Base-by-base conservation (phyloP, 441 rosid genomes). In the Codiaeum variegatum region DNA sequence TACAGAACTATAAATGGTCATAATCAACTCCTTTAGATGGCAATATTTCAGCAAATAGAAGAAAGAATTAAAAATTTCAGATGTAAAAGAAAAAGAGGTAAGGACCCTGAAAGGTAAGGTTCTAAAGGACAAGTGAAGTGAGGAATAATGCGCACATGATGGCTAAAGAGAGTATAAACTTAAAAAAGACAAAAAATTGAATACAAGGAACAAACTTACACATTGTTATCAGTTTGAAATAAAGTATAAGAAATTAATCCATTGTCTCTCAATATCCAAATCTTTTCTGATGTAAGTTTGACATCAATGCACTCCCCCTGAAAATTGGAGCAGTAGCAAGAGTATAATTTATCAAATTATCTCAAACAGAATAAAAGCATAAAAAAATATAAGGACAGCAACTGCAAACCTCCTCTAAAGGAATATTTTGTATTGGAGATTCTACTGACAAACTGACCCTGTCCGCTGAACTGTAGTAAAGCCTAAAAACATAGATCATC, bases 281-380 rank as follows among this genome's bases (percentile, higher is more conserved):
- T 89, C 76, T 80, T 85, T 75, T 91, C 85, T 36, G 91, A 86
- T 44, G 94, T 78, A 82, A 93, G 80, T 73, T 85, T 85, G 83
- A 90, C 87, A 81, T 93, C 98, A 79, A 91, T 69, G 80, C 90
- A 87, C 72, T 58, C 83, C 29, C 93, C 99, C 99, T 96, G 80
- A 73, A 77, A 76, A 75, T 36, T 34, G 78, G 62, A 76, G 21
- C 56, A 78, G 68, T 70, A 71, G 72, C 61, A 74, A 72, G 28
- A 28, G 69, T 13, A 31, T 19, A 71, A 67, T 69, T 62, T 58
- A 63, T 68, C 70, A 69, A 68, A 40, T 24, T 51, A 40, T 56
- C 63, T 56, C 55, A 51, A 59, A 55, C 3, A 55, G 51, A 63
- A 47, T 49, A 3, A 55, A 55, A 78, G 71, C 64, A 74, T 32